Percentiles rank a stretch among this genome's conserved stretches.
phyloP scores from a whole-genome alignment of 176 grass and related monocot genomes.

The Cenchrus purpureus region DNA sequence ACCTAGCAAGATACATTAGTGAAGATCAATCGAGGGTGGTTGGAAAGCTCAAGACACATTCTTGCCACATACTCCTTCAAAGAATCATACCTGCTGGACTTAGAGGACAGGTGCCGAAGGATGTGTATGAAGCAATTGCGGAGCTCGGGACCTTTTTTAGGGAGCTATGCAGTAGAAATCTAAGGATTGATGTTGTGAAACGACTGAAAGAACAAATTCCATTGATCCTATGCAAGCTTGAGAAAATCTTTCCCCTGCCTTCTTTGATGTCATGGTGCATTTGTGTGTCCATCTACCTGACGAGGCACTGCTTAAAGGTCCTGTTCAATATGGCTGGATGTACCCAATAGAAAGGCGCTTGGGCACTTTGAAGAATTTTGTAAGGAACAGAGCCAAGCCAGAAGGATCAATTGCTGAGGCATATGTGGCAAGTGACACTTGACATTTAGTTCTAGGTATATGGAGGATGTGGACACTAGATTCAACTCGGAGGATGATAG shows the following conservation, averaged over 20 bases:
- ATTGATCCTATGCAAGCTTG: constrained; percentile 13
- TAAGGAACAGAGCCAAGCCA: too few species aligned
- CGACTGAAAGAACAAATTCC: background rate
- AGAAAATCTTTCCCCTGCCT: constrained; percentile 31
- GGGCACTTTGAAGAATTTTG: too few species aligned
- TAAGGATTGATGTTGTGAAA: background rate
- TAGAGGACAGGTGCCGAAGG: background rate
- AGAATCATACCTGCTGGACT: background rate
- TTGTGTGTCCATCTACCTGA: background rate
- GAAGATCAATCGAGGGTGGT: background rate
- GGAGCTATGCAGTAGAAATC: background rate
- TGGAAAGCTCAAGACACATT: background rate
- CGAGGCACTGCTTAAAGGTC: background rate
- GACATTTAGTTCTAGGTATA: too few species aligned
- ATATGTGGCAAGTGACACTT: too few species aligned
- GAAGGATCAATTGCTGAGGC: too few species aligned
- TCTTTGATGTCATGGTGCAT: background rate
- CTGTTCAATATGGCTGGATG: background rate
- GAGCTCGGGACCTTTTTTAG: background rate
- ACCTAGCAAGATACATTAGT: too few species aligned
- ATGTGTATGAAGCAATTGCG: too few species aligned
- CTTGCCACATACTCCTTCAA: background rate
- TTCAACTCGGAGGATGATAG: too few species aligned
- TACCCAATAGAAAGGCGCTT: background rate
- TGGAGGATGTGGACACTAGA: too few species aligned